Evolutionary conservation across 805 yeast species (phyloP).

Genomic region (Lipomyces anomalus): DNA sequence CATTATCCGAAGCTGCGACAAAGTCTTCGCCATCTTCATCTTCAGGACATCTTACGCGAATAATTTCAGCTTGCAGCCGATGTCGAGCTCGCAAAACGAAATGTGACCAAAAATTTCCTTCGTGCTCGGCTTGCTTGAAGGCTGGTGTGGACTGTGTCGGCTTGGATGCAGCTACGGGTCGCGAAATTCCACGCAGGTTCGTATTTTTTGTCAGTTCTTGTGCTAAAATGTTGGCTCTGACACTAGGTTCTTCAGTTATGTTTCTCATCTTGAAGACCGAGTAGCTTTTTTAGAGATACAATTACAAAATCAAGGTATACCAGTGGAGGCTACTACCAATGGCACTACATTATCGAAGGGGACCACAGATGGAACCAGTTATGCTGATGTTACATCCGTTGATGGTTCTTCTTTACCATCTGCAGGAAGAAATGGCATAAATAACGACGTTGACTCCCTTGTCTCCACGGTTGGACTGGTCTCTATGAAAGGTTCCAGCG

Average conservation of each 20-base stretch:
- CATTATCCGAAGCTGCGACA: too few relatives aligned
- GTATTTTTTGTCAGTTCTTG: neutral
- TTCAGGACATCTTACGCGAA: conserved; percentile 23
- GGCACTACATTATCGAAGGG: neutral
- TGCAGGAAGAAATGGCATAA: neutral
- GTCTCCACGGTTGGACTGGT: conserved; percentile 30
- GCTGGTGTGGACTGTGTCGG: conserved; percentile 74
- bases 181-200: conserved; percentile 72
- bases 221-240: neutral
- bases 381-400: too few relatives aligned
- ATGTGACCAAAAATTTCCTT: conserved; percentile 65
- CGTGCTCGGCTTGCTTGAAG: conserved; percentile 56
- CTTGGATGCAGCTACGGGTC: conserved; percentile 80
- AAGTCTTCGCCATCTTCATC: too few relatives aligned
- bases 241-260: conserved; percentile 36
- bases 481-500: conserved; percentile 26
- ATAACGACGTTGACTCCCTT: conserved; percentile 25
- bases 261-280: conserved; percentile 63
- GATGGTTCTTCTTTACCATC: too few relatives aligned
- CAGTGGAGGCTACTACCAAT: conserved; percentile 22
- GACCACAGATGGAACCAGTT: neutral
- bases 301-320: conserved; percentile 41
- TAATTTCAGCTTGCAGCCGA: conserved; percentile 75
- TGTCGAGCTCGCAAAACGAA: conserved; percentile 64
- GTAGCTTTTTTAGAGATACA: conserved; percentile 51